These are phyloP conservation scores for Crithidia sp. DNA, from an alignment of 208 protist genomes.

Conservation along the genomic window DNA sequence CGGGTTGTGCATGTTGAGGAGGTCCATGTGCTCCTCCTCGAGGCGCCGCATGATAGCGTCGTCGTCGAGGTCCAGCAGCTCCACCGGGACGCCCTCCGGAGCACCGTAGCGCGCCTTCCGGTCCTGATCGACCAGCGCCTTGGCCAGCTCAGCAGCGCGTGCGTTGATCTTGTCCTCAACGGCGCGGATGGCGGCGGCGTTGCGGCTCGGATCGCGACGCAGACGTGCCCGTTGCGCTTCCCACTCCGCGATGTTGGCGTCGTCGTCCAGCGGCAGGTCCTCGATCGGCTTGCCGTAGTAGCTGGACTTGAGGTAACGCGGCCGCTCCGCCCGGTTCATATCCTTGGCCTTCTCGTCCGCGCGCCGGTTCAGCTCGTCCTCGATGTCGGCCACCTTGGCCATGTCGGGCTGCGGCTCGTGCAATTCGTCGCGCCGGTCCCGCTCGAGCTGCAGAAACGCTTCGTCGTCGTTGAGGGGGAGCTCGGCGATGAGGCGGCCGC, in stretches of 20 bases:
- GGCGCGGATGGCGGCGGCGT: conserved; percentile 33
- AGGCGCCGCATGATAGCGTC: conserved; percentile 50
- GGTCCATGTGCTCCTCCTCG: conserved; percentile 50
- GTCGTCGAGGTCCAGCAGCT: conserved; percentile 47
- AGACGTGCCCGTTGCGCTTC: conserved; percentile 62
- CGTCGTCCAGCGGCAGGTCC: conserved; percentile 51
- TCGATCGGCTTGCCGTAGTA: conserved; percentile 37
- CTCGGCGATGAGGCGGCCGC: conserved; percentile 35
- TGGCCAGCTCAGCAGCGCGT: conserved; percentile 47
- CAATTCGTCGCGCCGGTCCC: conserved; percentile 43
- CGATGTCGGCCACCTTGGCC: conserved; percentile 22
- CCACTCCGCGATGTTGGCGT: conserved; percentile 39
- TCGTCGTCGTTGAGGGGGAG: conserved; percentile 57
- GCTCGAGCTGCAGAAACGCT: conserved; percentile 47
- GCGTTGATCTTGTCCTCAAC: conserved; percentile 51
- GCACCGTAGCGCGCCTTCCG: conserved; percentile 43
- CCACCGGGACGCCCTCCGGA: conserved; percentile 60
- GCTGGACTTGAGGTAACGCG: conserved; percentile 41
- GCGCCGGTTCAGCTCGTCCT: conserved; percentile 28
- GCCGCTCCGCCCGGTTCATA: conserved; percentile 44
- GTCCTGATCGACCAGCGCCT: conserved; percentile 23
- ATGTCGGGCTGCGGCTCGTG: conserved; percentile 29
- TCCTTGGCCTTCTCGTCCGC: conserved; percentile 42
- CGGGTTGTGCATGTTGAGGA: conserved; percentile 30
- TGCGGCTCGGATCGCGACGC: conserved; percentile 31